phyloP scores from a whole-genome alignment of 306 rosid genomes.

The Elaeagnus macrophylla region DNA sequence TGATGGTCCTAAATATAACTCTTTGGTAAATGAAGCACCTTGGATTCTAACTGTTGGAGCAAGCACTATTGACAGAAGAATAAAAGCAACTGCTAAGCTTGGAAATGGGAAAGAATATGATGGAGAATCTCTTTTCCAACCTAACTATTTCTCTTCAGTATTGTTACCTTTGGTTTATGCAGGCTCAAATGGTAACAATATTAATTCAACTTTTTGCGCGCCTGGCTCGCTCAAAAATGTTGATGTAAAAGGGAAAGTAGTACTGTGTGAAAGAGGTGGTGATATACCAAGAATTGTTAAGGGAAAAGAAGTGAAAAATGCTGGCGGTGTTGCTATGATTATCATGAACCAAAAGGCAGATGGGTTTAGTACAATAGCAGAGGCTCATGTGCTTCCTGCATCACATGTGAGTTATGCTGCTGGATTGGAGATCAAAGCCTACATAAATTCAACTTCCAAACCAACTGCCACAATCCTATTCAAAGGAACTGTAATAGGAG shows the following conservation, averaged over 20 bases:
- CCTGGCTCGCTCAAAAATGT: slow-evolving; percentile 19
- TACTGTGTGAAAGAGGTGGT: slow-evolving; percentile 39
- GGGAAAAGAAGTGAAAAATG: slow-evolving; percentile 27
- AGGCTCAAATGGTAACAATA: slow-evolving; percentile 14
- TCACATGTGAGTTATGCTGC: slow-evolving; percentile 30
- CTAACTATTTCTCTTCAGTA: slow-evolving; percentile 11
- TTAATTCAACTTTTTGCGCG: slow-evolving; percentile 7
- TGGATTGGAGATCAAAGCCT: slow-evolving; percentile 28
- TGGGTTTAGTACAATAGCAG: slow-evolving; percentile 26
- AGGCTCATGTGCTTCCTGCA: slow-evolving; percentile 34
- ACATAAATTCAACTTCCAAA: slow-evolving; percentile 24
- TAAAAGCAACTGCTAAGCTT: slow-evolving; percentile 29
- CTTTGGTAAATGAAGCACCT: slow-evolving; percentile 57
- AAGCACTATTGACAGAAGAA: slow-evolving; percentile 46
- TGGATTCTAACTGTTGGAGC: slow-evolving; percentile 57
- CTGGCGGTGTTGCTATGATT: slow-evolving; percentile 48
- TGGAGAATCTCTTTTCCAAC: slow-evolving; percentile 38
- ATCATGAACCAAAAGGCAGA: not conserved
- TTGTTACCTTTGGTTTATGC: slow-evolving; percentile 40
- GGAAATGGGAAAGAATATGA: slow-evolving; percentile 38
- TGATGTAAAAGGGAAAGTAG: slow-evolving; percentile 35
- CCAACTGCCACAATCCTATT: slow-evolving; percentile 44
- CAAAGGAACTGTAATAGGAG: slow-evolving; percentile 43
- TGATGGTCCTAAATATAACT: slow-evolving; percentile 32
- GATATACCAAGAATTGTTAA: not conserved